A percentile compares a stretch with the other conserved stretches of the same genome.
Evolutionary conservation across 768 basidiomycete genomes (phyloP).

Genomic region (Tricholoma saponaceum): DNA sequence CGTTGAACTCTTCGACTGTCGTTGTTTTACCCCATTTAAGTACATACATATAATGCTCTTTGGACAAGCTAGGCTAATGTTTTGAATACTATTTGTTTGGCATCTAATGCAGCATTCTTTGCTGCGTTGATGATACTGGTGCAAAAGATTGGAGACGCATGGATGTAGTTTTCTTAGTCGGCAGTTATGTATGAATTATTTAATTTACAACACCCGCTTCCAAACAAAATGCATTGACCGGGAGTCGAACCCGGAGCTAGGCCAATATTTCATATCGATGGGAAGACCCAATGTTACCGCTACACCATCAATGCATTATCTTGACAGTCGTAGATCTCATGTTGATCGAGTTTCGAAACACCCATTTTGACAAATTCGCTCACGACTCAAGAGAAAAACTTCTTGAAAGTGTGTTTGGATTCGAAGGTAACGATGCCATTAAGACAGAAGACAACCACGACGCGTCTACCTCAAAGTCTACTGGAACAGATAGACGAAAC

Average conservation of each 20-base stretch:
- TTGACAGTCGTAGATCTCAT: no score
- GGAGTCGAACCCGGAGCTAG: slow-evolving; percentile 54
- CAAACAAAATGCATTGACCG: slow-evolving; percentile 40
- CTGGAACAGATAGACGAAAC: slow-evolving; percentile 24
- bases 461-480: slow-evolving; percentile 31
- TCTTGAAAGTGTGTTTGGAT: no score
- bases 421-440: slow-evolving; percentile 10
- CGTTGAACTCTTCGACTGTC: background rate
- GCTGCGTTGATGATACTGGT: no score
- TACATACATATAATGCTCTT: background rate
- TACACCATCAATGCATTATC: slow-evolving; percentile 59
- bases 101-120: background rate
- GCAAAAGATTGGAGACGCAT: no score
- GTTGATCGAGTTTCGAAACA: no score
- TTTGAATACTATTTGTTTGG: background rate
- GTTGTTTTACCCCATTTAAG: background rate
- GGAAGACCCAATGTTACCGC: slow-evolving; percentile 88
- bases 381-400: no score
- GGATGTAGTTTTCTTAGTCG: no score
- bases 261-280: slow-evolving; percentile 25
- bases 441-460: slow-evolving; percentile 34
- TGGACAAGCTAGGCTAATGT: background rate
- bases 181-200: no score
- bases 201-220: no score
- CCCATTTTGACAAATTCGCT: no score